These are phyloP conservation scores for Cutaneotrichosporon cutaneum DNA, from an alignment of 1,284 basidiomycete species.

Conservation along the genomic window DNA sequence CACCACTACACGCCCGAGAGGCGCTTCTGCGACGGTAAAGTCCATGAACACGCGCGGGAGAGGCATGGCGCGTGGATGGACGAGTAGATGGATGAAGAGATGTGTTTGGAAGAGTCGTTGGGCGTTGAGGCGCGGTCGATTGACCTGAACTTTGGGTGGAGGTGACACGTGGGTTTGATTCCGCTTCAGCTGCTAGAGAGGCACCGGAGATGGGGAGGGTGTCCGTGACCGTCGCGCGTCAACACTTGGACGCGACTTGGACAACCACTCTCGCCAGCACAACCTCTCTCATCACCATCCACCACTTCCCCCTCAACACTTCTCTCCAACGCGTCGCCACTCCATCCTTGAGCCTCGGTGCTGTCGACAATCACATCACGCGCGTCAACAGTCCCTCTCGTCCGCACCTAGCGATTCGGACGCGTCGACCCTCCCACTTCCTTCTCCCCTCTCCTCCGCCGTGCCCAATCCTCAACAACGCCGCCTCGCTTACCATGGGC, in stretches of 20 bases:
- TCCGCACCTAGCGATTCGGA: neutral
- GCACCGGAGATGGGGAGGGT: neutral
- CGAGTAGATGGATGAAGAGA: neutral
- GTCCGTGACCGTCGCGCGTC: neutral
- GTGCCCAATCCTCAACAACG: neutral
- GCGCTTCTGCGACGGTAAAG: conserved; percentile 61
- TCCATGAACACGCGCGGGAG: conserved; percentile 66
- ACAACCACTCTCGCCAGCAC: neutral
- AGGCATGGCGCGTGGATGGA: conserved; percentile 14
- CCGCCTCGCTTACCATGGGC: conserved; percentile 39
- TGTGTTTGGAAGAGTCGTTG: neutral
- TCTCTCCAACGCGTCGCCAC: neutral
- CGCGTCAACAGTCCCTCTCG: neutral
- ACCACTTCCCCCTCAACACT: neutral
- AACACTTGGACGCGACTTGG: neutral
- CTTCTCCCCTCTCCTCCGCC: neutral
- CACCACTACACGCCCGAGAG: conserved; percentile 64
- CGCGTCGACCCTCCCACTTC: neutral
- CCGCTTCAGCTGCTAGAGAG: neutral
- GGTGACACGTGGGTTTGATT: conserved; percentile 7
- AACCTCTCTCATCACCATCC: neutral
- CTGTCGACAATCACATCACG: neutral
- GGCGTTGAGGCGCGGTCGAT: neutral
- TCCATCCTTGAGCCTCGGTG: neutral
- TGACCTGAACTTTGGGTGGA: conserved; percentile 5